Base-by-base conservation (phyloP, 805 yeast genomes). In the Pichia nakasei region DNA sequence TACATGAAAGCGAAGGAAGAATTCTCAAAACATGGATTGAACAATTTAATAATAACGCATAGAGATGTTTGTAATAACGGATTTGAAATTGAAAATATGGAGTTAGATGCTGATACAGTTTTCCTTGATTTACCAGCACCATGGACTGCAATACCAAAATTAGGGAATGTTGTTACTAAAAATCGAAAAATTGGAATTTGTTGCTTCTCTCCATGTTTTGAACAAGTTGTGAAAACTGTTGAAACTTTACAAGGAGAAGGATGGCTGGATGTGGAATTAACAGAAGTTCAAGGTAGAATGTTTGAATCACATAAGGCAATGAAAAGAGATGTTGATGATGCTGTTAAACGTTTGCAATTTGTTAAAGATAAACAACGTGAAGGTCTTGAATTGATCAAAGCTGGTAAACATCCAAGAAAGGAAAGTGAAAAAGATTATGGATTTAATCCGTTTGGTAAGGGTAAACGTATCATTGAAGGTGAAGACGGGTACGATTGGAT, bases 131-230 rank as follows among this genome's bases (percentile, higher is more conserved):
- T 93, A 39, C 99, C 99, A 4, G 80, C 96, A 5, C 98, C 99
- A 9, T 91, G 97, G 97, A 79, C 78, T 32, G 98, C 98, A 6
- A 83, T 93, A 42, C 86, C 87, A 7, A 82, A 83, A 61, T 64
- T 91, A 38, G 65, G 69, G 12, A 41, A 53, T 2, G 94, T 84
- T 1, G 71, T 85, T 15, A 65, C 83, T 9, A 60, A 66, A 9
- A 65, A 65, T 18, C 67, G 70, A 44, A 68, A 70, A 22, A 85
- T 79, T 20, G 79, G 84, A 3, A 73, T 93, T 43, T 93, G 99
- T 64, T 93, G 98, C 63, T 93, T 93, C 59, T 85, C 95, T 34
- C 99, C 99, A 9, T 93, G 99, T 63, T 85, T 93, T 39, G 99
- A 93, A 64, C 99, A 93, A 66, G 98, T 93, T 4, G 82, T 82